phyloP scores from a whole-genome alignment of 495 filamentous ascomycete genomes.

The Penicillium longicatenatum region DNA sequence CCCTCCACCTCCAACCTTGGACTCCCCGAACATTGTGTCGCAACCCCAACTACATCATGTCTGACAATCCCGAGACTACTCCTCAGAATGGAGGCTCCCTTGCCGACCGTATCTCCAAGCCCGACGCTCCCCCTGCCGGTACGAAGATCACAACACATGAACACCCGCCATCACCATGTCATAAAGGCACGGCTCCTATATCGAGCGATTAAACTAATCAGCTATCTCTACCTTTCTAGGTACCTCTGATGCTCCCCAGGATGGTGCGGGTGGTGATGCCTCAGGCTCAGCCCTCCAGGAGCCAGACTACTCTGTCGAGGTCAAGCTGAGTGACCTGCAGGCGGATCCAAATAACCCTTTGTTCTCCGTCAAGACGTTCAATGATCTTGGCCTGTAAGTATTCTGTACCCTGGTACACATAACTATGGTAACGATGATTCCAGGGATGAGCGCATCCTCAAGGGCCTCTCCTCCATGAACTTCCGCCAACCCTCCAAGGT shows the following conservation, averaged over 20 bases:
- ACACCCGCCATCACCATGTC: not conserved
- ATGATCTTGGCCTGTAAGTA: constrained; percentile 81
- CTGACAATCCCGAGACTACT: constrained; percentile 25
- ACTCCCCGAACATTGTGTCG: not conserved
- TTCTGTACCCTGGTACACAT: not conserved
- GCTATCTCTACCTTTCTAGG: constrained; percentile 11
- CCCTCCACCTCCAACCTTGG: not conserved
- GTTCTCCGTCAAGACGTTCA: constrained; percentile 80
- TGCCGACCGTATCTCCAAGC: constrained; percentile 63
- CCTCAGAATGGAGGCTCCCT: constrained; percentile 46
- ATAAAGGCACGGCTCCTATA: not conserved
- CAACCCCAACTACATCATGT: constrained; percentile 33
- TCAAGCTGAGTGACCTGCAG: constrained; percentile 89
- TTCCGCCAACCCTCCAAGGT: constrained; percentile 97
- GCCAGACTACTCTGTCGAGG: constrained; percentile 77
- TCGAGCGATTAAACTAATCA: too few species aligned
- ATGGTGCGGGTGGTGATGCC: constrained; percentile 50
- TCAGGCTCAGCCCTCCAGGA: constrained; percentile 65
- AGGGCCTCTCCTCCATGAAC: constrained; percentile 74
- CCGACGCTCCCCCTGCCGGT: constrained; percentile 32
- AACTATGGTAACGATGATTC: constrained; percentile 8
- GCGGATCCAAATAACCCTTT: constrained; percentile 84
- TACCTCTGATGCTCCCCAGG: constrained; percentile 30
- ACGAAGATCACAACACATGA: not conserved
- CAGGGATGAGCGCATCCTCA: constrained; percentile 54